Evolutionary conservation across 2,329 filamentous ascomycete genomes (phyloP), one percentile per base, ranked within the genome.

Genomic region (Fusarium udum): DNA sequence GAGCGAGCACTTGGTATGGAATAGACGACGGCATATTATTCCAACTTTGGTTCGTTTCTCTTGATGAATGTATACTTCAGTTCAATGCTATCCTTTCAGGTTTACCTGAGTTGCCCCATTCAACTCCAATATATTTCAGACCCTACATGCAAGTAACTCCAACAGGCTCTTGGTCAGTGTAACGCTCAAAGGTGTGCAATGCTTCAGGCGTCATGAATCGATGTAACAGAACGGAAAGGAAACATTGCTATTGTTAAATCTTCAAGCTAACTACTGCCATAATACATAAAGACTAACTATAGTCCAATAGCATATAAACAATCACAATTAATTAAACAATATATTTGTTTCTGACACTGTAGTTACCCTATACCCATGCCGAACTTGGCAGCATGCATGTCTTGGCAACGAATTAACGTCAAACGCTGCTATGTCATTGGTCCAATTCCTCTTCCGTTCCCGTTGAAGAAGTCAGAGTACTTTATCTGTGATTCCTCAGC

Each of bases 361-460:
- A 28, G 20, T 31, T 73, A 73, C 71, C 71, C 71, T 73, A 71
- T 31, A 73, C 53, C n/a, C 15, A 12, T 6, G 4, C n/a, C 43
- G 12, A 32, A 48, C 40, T 24, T 10, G 48, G 43, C n/a, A 22
- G 24, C n/a, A 34, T 73, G 56, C 70, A 45, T 49, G 32, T 59
- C 46, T 73, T 57, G 56, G 70, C 34, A 67, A 60, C 10, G 24
- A 36, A 28, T 26, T 13, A 24, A 37, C 32, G 6, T 40, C 2
- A 40, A 40, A 40, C 22, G 51, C 14, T 16, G 20, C 20, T 18
- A 39, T 32, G 31, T 31, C 22, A 53, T 49, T 65, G 55, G 61
- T 42, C 24, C 22, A 26, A 31, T 42, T 37, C 45, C 42, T 46
- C 28, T 64, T 45, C 40, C 20, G 20, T 49, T 51, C 24, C 45